Evolutionary conservation across 192 early-diverging fungal genomes (phyloP), one percentile per base, ranked within the genome.

Genomic region (Geosiphon pyriformis): DNA sequence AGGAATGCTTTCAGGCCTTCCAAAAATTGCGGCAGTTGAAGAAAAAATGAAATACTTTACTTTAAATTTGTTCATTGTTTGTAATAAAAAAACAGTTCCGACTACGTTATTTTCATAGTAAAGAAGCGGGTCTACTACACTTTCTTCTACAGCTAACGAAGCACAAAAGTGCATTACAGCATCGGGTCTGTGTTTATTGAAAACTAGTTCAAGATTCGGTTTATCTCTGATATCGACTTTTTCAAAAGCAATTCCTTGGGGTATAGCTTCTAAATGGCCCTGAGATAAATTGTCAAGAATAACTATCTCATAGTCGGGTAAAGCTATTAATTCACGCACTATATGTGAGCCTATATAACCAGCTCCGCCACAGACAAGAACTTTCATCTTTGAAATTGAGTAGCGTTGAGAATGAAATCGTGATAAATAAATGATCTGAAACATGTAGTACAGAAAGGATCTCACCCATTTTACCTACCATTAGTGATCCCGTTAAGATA

Each of bases 51-150:
- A 85, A 82, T 94, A 85, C 76, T 89, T 85, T 73, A 88, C 84
- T 49, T 82, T 80, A 79, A 86, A 82, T 73, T 88, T 82, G 49
- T 87, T 75, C 85, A 96, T 89, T 20, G 86, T 77, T 47, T 90
- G 86, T 34, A 96, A 71, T 31, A 96, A 74, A 60, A 82, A 88
- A 50, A 96, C 78, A 1, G 94, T 94, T 65, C 92, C 94, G 6
- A 82, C 80, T n/a, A 96, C 84, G 70, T 96, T 96, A 80, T 91
- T 96, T 69, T 92, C 88, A 76, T 92, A 96, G 79, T 96, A 96
- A 18, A 72, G 70, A 4, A 94, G 78, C 12, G 94, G 94, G 71
- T 90, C 83, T 32, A 71, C 70, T 48, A 86, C 83, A n/a, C 84
- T 87, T 67, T 93, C 90, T 17, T 87, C 90, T 1, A 96, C 94